These are phyloP conservation scores for Coniosporium apollinis DNA, from an alignment of 495 filamentous ascomycete genomes.

Conservation along the genomic window DNA sequence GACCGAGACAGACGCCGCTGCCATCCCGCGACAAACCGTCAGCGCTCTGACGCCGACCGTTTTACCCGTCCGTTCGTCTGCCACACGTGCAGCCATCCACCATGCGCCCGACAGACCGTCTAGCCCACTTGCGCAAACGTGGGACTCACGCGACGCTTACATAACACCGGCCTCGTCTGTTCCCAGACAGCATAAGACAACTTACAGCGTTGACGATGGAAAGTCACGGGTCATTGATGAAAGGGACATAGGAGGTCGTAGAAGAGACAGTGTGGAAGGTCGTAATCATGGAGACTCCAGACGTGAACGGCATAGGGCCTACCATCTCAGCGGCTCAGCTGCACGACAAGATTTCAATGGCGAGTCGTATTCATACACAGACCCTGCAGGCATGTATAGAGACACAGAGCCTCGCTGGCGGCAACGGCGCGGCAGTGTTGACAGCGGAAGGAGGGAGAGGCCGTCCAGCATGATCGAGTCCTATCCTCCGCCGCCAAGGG, in stretches of 20 bases:
- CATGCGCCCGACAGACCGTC: slow-evolving; percentile 5
- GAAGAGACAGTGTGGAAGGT: slow-evolving; percentile 12
- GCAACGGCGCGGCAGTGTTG: slow-evolving; percentile 17
- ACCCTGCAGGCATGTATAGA: slow-evolving; percentile 22
- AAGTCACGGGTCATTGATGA: slow-evolving; percentile 10
- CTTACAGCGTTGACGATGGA: slow-evolving; percentile 23
- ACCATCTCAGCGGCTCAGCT: slow-evolving; percentile 19
- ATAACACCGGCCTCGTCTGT: slow-evolving; percentile 13
- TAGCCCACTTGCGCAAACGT: slow-evolving; percentile 8
- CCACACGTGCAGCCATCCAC: slow-evolving; percentile 11
- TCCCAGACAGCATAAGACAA: slow-evolving; percentile 17
- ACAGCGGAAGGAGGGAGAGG: slow-evolving; percentile 17
- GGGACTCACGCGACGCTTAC: slow-evolving; percentile 10
- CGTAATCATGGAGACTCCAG: slow-evolving; percentile 9
- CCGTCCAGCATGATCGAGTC: slow-evolving; percentile 20
- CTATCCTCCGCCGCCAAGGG: slow-evolving; percentile 6
- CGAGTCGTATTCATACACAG: slow-evolving; percentile 24
- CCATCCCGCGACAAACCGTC: not conserved
- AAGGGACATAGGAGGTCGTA: slow-evolving; percentile 7
- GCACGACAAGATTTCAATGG: slow-evolving; percentile 8
- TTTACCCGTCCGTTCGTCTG: slow-evolving; percentile 1
- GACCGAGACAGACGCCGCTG: not conserved
- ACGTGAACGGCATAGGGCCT: slow-evolving; percentile 9
- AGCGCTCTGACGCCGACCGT: too few relatives aligned
- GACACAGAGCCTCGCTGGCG: slow-evolving; percentile 26